Evolutionary conservation across 306 rosid species (phyloP), one percentile per base, ranked within the genome.

Genomic region (Elaeagnus macrophylla): DNA sequence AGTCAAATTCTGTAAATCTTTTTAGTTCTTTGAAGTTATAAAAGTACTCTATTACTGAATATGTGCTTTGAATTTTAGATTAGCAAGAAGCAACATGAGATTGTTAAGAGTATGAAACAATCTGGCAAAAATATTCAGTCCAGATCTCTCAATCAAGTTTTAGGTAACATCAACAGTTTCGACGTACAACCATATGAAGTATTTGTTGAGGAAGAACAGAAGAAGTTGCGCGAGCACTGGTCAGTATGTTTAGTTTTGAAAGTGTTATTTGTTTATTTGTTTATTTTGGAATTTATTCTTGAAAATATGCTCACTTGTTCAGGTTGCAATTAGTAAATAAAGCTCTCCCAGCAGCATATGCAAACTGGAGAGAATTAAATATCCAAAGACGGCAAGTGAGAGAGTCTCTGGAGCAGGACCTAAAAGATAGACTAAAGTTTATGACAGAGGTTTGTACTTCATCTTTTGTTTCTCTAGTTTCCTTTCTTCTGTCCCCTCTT

Each of bases 211-310:
- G 99, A 91, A 69, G 96, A 91, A 56, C 85, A 75, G 69, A 80
- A 91, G 68, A 91, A 87, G 69, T 73, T 91, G 89, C 85, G 57
- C 51, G 87, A 82, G 57, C 84, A 82, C 75, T 91, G 99, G 99
- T 91, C 62, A 80, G 99, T 78, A 63, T 45, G 39, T 55, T 64
- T 42, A 69, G 56, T 13, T 41, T 46, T 12, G 57, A 12, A 39
- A 10, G 3, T 39, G 14, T 56, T 39, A 14, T 18, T n/a, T 39
- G 9, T 18, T n/a, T 25, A 25, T 25, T 25, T 25, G 32, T 25
- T 25, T 25, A 25, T 25, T 25, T 65, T 53, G 59, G 9, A 39
- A 37, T 49, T 25, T 54, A 61, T 38, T 68, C 54, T 70, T 74
- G 57, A 72, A 66, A 68, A 10, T 64, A 39, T 45, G 19, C 32